Evolutionary conservation across 192 early-diverging fungal species (phyloP).

Genomic region (Lunasporangiospora selenospora): DNA sequence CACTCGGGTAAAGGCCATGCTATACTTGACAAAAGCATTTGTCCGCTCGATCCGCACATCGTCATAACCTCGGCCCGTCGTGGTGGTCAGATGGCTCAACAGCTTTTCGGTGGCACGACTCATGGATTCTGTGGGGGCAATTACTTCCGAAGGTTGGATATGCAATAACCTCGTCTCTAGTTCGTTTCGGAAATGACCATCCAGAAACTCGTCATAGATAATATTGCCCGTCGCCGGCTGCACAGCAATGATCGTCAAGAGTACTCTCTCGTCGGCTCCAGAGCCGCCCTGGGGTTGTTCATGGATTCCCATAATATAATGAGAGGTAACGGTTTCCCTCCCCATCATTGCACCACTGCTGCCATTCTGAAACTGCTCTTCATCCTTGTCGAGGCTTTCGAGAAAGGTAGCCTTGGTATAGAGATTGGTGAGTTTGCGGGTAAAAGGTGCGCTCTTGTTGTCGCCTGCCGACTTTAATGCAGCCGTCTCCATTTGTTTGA

Average conservation of each 20-base stretch:
- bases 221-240: constrained; percentile 72
- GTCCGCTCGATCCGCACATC: constrained; percentile 62
- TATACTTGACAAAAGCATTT: constrained; percentile 54
- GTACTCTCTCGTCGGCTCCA: constrained; percentile 53
- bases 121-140: constrained; percentile 58
- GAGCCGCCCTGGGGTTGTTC: constrained; percentile 50
- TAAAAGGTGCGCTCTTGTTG: constrained; percentile 71
- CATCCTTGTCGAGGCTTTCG: constrained; percentile 47
- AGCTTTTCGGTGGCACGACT: constrained; percentile 66
- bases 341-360: constrained; percentile 11
- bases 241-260: constrained; percentile 62
- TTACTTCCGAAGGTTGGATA: constrained; percentile 69
- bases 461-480: constrained; percentile 81
- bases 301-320: constrained; percentile 61
- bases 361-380: constrained; percentile 35
- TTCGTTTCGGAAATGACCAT: constrained; percentile 65
- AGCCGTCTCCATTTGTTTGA: constrained; percentile 85
- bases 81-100: constrained; percentile 37
- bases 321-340: constrained; percentile 7
- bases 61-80: constrained; percentile 34
- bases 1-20: constrained; percentile 48
- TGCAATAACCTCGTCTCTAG: constrained; percentile 74
- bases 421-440: constrained; percentile 67
- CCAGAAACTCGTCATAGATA: constrained; percentile 75
- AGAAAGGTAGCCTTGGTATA: constrained; percentile 73